Evolutionary conservation across 805 yeast species (phyloP).

Genomic region (Metschnikowia gelsemii): DNA sequence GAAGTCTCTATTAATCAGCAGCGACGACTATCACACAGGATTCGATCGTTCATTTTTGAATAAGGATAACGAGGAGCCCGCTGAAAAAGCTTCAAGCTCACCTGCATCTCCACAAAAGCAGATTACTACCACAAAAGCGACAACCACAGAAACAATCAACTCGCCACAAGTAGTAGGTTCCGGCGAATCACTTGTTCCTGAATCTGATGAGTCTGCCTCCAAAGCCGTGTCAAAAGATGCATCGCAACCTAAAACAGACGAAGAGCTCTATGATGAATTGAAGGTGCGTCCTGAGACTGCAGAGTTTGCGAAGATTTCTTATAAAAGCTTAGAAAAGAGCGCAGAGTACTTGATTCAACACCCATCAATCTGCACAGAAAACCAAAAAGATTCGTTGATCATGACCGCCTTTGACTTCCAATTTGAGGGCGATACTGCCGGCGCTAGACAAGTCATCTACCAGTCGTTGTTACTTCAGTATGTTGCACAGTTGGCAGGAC

Average conservation of each 20-base stretch:
- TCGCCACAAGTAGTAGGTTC: no score
- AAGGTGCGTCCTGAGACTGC: constrained; percentile 62
- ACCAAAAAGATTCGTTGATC: constrained; percentile 86
- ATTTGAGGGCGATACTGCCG: constrained; percentile 54
- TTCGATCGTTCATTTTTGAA: constrained; percentile 84
- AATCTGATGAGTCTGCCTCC: neutral
- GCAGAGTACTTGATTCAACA: constrained; percentile 55
- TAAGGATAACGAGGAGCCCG: constrained; percentile 39
- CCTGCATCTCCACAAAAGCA: neutral
- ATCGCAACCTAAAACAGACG: constrained; percentile 16
- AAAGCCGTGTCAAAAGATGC: neutral
- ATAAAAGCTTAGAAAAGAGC: constrained; percentile 47
- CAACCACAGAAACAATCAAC: constrained; percentile 34
- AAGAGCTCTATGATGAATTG: constrained; percentile 47
- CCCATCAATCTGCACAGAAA: constrained; percentile 69
- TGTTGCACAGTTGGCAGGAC: constrained; percentile 47
- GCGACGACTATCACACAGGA: constrained; percentile 90
- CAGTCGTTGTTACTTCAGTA: constrained; percentile 82
- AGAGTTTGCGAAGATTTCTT: constrained; percentile 58
- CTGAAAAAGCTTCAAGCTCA: neutral
- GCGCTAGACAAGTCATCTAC: constrained; percentile 67
- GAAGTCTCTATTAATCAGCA: constrained; percentile 71
- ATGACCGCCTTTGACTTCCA: constrained; percentile 91
- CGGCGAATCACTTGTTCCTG: neutral
- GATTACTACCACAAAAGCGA: constrained; percentile 20